Base-by-base conservation (phyloP, 2,329 filamentous ascomycete genomes). In the Phaeosphaeria sp. region DNA sequence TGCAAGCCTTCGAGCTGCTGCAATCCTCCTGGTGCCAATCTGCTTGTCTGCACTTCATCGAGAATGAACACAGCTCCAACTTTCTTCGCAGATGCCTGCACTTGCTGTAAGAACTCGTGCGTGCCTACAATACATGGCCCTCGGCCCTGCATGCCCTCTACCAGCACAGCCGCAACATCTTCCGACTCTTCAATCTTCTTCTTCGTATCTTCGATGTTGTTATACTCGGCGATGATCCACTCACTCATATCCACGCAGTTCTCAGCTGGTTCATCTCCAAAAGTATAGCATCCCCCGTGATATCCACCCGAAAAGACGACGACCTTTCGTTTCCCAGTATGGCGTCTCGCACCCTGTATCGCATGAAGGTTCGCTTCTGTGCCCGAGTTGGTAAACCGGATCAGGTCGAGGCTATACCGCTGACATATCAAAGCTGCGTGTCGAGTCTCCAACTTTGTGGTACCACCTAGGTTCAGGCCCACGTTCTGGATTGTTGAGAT, bases 111-210 rank as follows among this genome's bases (percentile, higher is more conserved):
- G 61, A 90, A 91, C 18, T 81, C 80, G 1, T 49, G 51, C 0
- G 75, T 78, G 0, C 79, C 87, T 0, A 80, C 76, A 6, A 87
- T 82, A 52, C 83, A 85, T 0, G 89, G 88, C 0, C 83, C 87
- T 2, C 83, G 81, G 0, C 87, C 88, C 62, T 90, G 87, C 82
- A 92, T 86, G 0, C 82, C 82, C 73, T 91, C 89, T 0, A 91
- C 77, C 1, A 92, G 67, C 20, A 91, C 86, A 0, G 86, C 88
- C 0, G 87, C 88, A 0, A 91, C 72, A 8, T 82, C 79, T 1
- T 55, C 63, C 20, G 62, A 67, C 57, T 42, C 65, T 6, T 78
- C 68, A 7, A 88, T 78, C 11, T 83, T 78, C 2, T 59, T 60
- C 6, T 72, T 74, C 0, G 84, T 82, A 2, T 79, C 79, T 0